Evolutionary conservation across 306 rosid genomes (phyloP).

Genomic region (Glycine latifolia): DNA sequence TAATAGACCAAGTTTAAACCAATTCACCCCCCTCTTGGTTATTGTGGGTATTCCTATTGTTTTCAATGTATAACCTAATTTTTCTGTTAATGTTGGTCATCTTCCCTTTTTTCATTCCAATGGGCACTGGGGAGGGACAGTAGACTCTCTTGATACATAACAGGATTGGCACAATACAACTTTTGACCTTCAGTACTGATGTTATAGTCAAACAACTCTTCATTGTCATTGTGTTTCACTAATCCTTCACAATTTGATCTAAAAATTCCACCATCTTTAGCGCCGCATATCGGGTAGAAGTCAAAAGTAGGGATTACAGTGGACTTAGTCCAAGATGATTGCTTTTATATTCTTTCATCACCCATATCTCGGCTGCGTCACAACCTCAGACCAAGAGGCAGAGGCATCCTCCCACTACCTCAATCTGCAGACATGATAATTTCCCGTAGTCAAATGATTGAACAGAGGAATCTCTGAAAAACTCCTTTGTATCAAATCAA

Average conservation of each 20-base stretch:
- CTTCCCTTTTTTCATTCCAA: background rate
- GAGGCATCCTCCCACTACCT: conserved; percentile 16
- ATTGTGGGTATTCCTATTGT: too few relatives aligned
- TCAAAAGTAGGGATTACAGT: background rate
- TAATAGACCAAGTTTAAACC: too few relatives aligned
- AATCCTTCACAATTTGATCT: background rate
- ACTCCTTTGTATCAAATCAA: background rate
- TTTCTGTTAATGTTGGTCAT: background rate
- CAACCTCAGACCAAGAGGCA: background rate
- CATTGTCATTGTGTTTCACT: background rate
- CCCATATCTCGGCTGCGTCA: background rate
- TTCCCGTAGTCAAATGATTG: background rate
- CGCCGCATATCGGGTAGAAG: background rate
- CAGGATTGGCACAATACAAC: background rate
- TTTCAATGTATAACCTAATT: background rate
- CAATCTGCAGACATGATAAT: background rate
- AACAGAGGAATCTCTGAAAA: background rate
- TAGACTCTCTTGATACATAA: too few relatives aligned
- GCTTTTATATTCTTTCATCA: conserved; percentile 30
- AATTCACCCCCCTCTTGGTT: too few relatives aligned
- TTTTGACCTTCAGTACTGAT: too few relatives aligned
- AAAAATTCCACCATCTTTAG: conserved; percentile 12
- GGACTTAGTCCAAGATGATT: conserved; percentile 29
- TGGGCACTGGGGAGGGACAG: background rate
- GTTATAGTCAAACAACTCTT: background rate